These are phyloP conservation scores for Hymenoscyphus salicellus DNA, from an alignment of 2,329 filamentous ascomycete genomes.

Conservation along the genomic window DNA sequence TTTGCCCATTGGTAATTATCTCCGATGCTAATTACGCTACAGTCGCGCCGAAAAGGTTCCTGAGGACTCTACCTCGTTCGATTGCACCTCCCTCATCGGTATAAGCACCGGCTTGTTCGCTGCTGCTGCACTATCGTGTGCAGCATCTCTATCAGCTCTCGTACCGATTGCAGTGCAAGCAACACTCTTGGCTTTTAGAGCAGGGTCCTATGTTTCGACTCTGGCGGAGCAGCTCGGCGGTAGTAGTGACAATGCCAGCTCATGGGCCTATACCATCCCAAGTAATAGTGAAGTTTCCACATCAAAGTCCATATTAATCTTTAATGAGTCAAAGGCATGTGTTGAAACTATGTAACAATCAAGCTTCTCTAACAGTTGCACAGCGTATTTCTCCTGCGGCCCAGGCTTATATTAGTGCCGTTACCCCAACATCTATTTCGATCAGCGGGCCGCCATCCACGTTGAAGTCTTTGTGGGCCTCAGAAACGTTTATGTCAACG, in stretches of 20 bases:
- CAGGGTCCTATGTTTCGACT: slow-evolving; percentile 54
- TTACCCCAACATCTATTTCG: slow-evolving; percentile 47
- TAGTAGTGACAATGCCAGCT: slow-evolving; percentile 26
- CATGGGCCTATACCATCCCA: slow-evolving; percentile 65
- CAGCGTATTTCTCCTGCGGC: slow-evolving; percentile 45
- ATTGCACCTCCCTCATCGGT: slow-evolving; percentile 56
- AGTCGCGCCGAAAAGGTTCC: slow-evolving; percentile 55
- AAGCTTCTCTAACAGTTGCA: not conserved
- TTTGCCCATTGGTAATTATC: not conserved
- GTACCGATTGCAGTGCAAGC: slow-evolving; percentile 61
- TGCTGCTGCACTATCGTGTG: slow-evolving; percentile 64
- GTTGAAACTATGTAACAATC: slow-evolving; percentile 10
- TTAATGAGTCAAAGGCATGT: slow-evolving; percentile 54
- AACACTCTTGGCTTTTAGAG: slow-evolving; percentile 64
- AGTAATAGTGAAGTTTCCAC: slow-evolving; percentile 49
- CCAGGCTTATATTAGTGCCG: slow-evolving; percentile 54
- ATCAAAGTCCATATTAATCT: slow-evolving; percentile 51
- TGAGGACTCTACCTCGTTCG: slow-evolving; percentile 48
- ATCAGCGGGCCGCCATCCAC: slow-evolving; percentile 54
- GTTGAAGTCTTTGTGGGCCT: slow-evolving; percentile 44
- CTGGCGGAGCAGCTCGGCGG: slow-evolving; percentile 38
- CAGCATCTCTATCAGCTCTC: slow-evolving; percentile 59
- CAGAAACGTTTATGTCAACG: slow-evolving; percentile 41
- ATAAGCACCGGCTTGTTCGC: slow-evolving; percentile 69
- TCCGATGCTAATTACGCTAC: not conserved